Base-by-base conservation (phyloP, 495 filamentous ascomycete genomes). In the Letharia lupina region DNA sequence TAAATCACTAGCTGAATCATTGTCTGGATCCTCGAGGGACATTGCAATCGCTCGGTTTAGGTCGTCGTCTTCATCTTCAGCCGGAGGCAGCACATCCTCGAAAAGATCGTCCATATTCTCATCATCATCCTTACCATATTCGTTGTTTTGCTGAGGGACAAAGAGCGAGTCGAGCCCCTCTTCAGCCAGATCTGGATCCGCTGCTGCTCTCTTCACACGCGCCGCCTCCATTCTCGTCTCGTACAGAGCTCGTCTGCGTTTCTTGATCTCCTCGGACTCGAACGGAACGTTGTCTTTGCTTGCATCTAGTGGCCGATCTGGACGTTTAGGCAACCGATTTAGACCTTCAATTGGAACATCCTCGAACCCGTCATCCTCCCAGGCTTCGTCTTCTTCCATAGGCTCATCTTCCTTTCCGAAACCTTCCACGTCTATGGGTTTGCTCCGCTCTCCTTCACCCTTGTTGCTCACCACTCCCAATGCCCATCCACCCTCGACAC, bases 401-500 rank as follows among this genome's bases (percentile, higher is more conserved):
- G 84, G 81, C 3, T 83, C 80, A 10, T 78, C 76, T 60, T 86
- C 81, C 44, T 72, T 74, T 28, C 86, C 88, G 60, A 90, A 73
- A 45, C 82, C 83, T 71, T 98, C 93, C 20, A 98, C 83, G 76
- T 96, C 90, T 66, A 98, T 98, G 2, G 94, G 93, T 71, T 88
- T 93, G 62, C 87, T 85, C 59, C 84, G 81, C 50, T 88, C 79
- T 0, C 91, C 91, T 61, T 84, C 82, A 45, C 89, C 82, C 71
- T 89, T 95, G 54, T 91, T 89, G 39, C 87, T 89, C 31, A 98
- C 92, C 45, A 98, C 94, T 54, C 94, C 94, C 16, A 98, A 78
- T 2, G 92, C 91, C 91, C 91, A 98, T n/a, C 94, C 94, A 52
- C 95, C 95, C 75, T 96, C 94, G 12, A 93, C 90, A 8, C 90